Evolutionary conservation across 768 basidiomycete genomes (phyloP).

Genomic region (Saitozyma podzolica): DNA sequence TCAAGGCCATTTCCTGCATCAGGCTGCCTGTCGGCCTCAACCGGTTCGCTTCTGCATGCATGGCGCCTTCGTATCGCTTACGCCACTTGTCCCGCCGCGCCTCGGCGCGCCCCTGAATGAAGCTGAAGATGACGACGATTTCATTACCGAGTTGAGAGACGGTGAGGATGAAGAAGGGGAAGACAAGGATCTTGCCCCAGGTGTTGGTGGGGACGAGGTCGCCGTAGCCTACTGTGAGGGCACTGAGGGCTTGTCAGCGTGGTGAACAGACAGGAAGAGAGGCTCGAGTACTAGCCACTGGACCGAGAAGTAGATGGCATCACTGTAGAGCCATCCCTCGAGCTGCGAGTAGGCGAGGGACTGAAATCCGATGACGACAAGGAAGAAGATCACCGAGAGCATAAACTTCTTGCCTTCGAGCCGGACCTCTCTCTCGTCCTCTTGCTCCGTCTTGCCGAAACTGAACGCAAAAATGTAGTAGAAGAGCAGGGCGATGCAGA

Average conservation of each 20-base stretch:
- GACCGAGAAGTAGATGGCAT: conserved; percentile 12
- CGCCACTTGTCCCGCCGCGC: conserved; percentile 41
- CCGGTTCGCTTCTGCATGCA: conserved; percentile 31
- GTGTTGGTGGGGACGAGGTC: conserved; percentile 34
- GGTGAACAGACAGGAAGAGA: neutral
- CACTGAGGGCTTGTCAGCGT: neutral
- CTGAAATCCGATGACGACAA: conserved; percentile 43
- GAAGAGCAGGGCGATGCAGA: conserved; percentile 31
- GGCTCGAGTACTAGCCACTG: conserved; percentile 8
- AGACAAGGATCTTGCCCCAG: conserved; percentile 40
- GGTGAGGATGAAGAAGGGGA: conserved; percentile 47
- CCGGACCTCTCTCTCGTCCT: conserved; percentile 15
- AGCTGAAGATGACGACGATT: conserved; percentile 45
- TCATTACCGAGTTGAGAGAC: conserved; percentile 50
- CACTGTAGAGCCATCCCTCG: conserved; percentile 50
- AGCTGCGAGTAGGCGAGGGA: conserved; percentile 47
- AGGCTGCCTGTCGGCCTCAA: conserved; percentile 34
- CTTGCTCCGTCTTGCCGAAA: neutral
- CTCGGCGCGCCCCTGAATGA: conserved; percentile 34
- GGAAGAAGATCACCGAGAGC: conserved; percentile 36
- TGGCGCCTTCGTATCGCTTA: conserved; percentile 37
- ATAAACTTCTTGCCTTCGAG: conserved; percentile 41
- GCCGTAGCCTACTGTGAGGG: conserved; percentile 40
- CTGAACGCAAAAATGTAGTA: conserved; percentile 38
- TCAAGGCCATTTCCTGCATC: conserved; percentile 48